Evolutionary conservation across 2,329 filamentous ascomycete species (phyloP), one percentile per base, ranked within the genome.

Genomic region (Lasiodiplodia hormozganensis): DNA sequence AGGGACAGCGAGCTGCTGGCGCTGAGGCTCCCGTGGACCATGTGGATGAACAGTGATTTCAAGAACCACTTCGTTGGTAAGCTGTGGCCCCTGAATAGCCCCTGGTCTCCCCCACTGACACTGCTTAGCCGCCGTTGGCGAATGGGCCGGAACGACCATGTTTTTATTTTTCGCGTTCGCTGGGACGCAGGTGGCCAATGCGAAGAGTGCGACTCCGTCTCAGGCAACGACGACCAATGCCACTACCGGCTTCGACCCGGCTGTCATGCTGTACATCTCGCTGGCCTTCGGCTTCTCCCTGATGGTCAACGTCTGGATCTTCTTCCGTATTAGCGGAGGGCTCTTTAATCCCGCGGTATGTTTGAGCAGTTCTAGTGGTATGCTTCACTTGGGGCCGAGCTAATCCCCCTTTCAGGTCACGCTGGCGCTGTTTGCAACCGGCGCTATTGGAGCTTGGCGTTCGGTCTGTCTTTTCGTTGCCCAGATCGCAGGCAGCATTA

Each of bases 121-220:
- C 2, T 25, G 2, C 36, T 7, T 12, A 54, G 60, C 67, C 28
- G 62, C 56, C 21, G 47, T 68, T 36, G 67, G 67, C n/a, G 67
- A 68, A 36, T 68, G 58, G 51, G 67, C 57, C 3, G 67, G 67
- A 31, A 68, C 67, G 12, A 65, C 67, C 52, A 68, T 68, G 67
- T 68, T 68, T 51, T 31, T 68, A 1, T 68, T 68, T 43, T 70
- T 78, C 43, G 75, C 76, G 3, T 77, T 77, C 62, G 69, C 74
- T 23, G 75, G 74, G 28, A 76, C 76, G 14, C 85, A 88, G 74
- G 79, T 87, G 25, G 79, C 83, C 70, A 85, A 84, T 74, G 79
- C 65, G 76, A 76, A 36, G 77, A 81, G 58, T n/a, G 8, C 69
- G 80, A 69, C 69, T 56, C 69, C 2, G 66, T 70, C 52, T 70